These are phyloP conservation scores for Brassica cretica DNA, from an alignment of 345 rosid species.

Conservation along the genomic window DNA sequence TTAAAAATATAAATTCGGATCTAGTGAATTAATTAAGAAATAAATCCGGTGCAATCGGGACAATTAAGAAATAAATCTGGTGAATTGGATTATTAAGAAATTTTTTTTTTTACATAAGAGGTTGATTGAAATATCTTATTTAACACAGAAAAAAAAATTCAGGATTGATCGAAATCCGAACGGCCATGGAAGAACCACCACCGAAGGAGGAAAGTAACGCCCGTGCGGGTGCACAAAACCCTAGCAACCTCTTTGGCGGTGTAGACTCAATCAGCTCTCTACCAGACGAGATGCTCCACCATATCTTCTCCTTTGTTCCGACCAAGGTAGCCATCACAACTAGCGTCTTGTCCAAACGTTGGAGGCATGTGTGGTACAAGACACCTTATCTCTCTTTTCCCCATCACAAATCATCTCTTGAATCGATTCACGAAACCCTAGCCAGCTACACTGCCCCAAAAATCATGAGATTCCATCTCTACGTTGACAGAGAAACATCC, in stretches of 20 bases:
- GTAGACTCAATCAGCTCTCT: constrained; percentile 7
- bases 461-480: background rate
- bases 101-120: no score
- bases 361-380: constrained; percentile 3
- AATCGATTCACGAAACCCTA: background rate
- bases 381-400: constrained; percentile 2
- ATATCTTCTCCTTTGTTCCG: constrained; percentile 3
- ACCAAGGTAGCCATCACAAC: background rate
- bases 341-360: background rate
- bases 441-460: background rate
- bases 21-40: background rate
- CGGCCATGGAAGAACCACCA: background rate
- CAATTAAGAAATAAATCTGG: background rate
- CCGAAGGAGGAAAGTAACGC: background rate
- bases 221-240: background rate
- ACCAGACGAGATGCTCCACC: constrained; percentile 12
- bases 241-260: background rate
- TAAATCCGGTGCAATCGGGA: background rate
- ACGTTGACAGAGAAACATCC: background rate
- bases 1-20: background rate
- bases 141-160: background rate
- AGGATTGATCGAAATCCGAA: background rate
- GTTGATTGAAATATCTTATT: background rate
- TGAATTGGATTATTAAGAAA: background rate
- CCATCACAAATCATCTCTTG: background rate